Evolutionary conservation across 768 basidiomycete genomes (phyloP).

Genomic region (Tulasnella sp.): DNA sequence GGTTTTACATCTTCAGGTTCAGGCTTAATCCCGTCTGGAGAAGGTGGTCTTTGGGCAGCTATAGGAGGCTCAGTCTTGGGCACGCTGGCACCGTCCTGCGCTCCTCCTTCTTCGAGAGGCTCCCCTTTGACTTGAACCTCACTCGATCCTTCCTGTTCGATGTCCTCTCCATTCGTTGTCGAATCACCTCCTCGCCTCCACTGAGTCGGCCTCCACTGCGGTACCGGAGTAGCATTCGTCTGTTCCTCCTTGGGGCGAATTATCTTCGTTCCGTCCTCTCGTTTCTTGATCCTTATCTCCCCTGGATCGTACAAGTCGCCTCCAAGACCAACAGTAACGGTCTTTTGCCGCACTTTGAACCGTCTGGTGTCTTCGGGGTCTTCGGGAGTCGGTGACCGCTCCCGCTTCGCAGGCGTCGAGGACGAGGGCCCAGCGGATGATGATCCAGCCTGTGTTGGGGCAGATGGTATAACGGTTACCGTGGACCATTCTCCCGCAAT

Average conservation of each 20-base stretch:
- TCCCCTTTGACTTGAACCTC: not conserved
- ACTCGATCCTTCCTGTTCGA: not conserved
- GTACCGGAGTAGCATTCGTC: slow-evolving; percentile 5
- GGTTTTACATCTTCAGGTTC: slow-evolving; percentile 11
- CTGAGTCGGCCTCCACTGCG: slow-evolving; percentile 15
- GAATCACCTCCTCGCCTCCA: slow-evolving; percentile 5
- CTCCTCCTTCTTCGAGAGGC: not conserved
- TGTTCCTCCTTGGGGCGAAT: slow-evolving; percentile 34
- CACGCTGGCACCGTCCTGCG: not conserved
- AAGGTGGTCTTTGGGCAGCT: not conserved
- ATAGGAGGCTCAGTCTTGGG: not conserved
- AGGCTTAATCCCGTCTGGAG: not conserved
- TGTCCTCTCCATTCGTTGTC: not conserved
- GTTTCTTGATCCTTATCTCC: slow-evolving; percentile 48
- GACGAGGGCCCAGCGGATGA: slow-evolving; percentile 12
- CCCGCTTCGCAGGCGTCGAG: slow-evolving; percentile 25
- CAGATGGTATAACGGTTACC: slow-evolving; percentile 36
- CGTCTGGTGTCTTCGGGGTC: slow-evolving; percentile 48
- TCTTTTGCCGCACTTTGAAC: slow-evolving; percentile 65
- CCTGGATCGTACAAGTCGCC: slow-evolving; percentile 73
- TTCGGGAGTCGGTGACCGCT: slow-evolving; percentile 26
- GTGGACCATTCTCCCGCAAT: slow-evolving; percentile 72
- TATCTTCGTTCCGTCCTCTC: not conserved
- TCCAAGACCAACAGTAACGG: slow-evolving; percentile 50
- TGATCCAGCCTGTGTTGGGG: slow-evolving; percentile 25